phyloP scores from a whole-genome alignment of 805 yeast species.

The Trichomonascus vanleenenianus region DNA sequence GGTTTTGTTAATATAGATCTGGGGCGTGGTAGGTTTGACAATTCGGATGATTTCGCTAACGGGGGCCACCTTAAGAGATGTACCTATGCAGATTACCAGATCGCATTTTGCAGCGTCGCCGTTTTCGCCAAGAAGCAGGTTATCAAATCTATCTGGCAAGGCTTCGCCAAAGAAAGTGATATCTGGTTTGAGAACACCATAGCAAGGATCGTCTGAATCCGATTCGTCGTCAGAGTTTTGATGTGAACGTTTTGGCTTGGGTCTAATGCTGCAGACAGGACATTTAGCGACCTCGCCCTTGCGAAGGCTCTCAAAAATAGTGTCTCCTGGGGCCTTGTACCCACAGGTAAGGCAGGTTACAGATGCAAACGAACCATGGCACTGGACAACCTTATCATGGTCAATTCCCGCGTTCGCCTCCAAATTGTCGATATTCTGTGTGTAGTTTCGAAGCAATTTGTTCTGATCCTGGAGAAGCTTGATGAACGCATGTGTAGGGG shows the following conservation, averaged over 20 bases:
- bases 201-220: constrained; percentile 27
- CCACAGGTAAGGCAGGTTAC: constrained; percentile 81
- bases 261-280: constrained; percentile 44
- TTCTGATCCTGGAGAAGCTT: constrained; percentile 65
- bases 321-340: constrained; percentile 56
- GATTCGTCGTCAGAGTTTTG: constrained; percentile 25
- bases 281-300: constrained; percentile 60
- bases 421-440: constrained; percentile 85
- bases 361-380: constrained; percentile 87
- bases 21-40: constrained; percentile 69
- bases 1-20: constrained; percentile 70
- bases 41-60: constrained; percentile 80
- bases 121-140: constrained; percentile 30
- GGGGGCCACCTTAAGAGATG: constrained; percentile 87
- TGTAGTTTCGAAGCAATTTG: constrained; percentile 73
- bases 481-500: constrained; percentile 80
- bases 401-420: constrained; percentile 74
- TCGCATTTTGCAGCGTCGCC: constrained; percentile 63
- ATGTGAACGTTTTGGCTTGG: constrained; percentile 30
- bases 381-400: constrained; percentile 65
- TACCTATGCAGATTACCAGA: constrained; percentile 75
- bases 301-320: constrained; percentile 53
- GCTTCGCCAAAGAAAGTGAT: constrained; percentile 88
- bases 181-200: constrained; percentile 87
- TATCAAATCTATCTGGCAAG: constrained; percentile 63